A percentile compares a stretch with the other conserved stretches of the same genome.
Evolutionary conservation across 2,329 filamentous ascomycete genomes (phyloP).

Genomic region (Fusarium abutilonis): DNA sequence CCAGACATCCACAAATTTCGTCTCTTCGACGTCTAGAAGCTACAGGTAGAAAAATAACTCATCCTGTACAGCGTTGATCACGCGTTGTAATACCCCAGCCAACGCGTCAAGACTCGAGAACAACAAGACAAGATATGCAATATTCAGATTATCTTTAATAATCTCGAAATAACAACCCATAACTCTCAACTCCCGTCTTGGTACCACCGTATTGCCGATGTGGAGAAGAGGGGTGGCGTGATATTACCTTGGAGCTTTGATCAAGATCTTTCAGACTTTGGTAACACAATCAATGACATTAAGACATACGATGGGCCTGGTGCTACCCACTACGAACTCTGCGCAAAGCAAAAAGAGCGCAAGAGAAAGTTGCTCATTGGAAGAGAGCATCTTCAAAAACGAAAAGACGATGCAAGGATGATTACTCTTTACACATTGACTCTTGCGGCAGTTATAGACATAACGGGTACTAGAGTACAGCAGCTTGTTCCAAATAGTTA

Average conservation of each 20-base stretch:
- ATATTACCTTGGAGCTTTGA: slow-evolving; percentile 5
- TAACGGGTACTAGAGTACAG: no score
- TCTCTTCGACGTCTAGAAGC: no score
- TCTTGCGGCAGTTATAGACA: no score
- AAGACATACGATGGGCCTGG: not conserved
- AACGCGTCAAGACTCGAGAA: no score
- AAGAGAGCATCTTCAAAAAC: not conserved
- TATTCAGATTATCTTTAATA: no score
- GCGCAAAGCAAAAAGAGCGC: not conserved
- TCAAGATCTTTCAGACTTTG: slow-evolving; percentile 8
- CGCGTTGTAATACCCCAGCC: no score
- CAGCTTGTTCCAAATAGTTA: no score
- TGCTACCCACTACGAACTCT: not conserved
- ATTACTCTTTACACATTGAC: no score
- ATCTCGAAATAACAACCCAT: not conserved
- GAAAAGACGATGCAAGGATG: not conserved
- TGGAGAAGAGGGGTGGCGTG: accelerated
- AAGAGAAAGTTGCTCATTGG: not conserved
- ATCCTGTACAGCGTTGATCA: no score
- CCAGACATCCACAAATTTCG: no score
- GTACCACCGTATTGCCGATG: not conserved
- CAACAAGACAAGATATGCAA: no score
- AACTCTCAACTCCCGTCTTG: not conserved
- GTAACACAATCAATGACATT: not conserved
- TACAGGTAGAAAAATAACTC: no score